Conservation (phyloP, 768 basidiomycete species). For the Cystofilobasidium bisporidii region DNA sequence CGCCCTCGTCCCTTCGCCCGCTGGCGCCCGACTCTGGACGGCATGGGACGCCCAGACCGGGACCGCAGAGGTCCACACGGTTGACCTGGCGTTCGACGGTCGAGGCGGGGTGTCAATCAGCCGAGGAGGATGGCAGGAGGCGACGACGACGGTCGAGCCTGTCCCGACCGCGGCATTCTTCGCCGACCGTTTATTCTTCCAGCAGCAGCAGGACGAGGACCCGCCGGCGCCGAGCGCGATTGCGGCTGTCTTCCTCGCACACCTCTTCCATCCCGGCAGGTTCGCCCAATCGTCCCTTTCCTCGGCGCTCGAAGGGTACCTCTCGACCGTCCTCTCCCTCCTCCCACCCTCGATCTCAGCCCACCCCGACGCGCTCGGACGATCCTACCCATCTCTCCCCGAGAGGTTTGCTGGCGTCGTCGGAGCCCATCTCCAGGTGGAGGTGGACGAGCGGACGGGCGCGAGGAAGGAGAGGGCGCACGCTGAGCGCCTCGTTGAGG, state of each 20-base stretch:
- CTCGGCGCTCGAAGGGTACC: conserved; percentile 74
- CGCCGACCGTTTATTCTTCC: conserved; percentile 47
- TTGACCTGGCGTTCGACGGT: conserved; percentile 52
- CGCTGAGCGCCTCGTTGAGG: conserved; percentile 55
- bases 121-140: neutral
- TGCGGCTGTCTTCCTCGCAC: conserved; percentile 67
- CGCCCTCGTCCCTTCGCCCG: conserved; percentile 1
- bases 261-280: conserved; percentile 73
- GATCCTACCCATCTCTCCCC: conserved; percentile 56
- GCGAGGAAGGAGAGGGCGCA: conserved; percentile 51
- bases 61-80: no score
- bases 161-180: conserved; percentile 64
- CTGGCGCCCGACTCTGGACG: conserved; percentile 46
- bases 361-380: conserved; percentile 45
- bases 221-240: conserved; percentile 48
- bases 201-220: conserved; percentile 31
- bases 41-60: conserved; percentile 76
- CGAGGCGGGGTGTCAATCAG: conserved; percentile 31
- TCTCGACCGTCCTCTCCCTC: conserved; percentile 52
- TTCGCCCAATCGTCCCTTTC: conserved; percentile 76
- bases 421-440: conserved; percentile 69
- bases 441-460: conserved; percentile 66
- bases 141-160: conserved; percentile 4
- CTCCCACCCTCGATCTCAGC: conserved; percentile 47
- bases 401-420: conserved; percentile 76